phyloP scores from a whole-genome alignment of 768 basidiomycete genomes.

The Kondoa subrosea region DNA sequence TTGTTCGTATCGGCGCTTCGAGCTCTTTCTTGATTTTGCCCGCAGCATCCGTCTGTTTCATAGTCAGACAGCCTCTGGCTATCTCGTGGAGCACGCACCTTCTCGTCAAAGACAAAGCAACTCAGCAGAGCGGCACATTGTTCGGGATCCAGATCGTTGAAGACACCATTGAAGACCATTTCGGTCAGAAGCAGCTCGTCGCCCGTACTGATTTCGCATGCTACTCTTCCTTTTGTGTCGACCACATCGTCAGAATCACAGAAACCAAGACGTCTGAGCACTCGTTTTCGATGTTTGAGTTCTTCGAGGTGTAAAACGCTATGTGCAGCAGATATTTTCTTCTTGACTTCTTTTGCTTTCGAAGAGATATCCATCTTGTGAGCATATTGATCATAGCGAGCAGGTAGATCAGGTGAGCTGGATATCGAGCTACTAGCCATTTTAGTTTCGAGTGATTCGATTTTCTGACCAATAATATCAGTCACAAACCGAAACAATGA shows the following conservation, averaged over 20 bases:
- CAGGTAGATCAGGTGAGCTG: constrained; percentile 57
- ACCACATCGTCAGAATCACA: constrained; percentile 78
- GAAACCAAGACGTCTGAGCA: constrained; percentile 78
- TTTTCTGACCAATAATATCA: constrained; percentile 48
- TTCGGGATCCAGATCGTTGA: constrained; percentile 75
- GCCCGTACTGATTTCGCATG: constrained; percentile 94
- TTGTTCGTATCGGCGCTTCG: constrained; percentile 71
- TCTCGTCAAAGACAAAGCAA: constrained; percentile 95
- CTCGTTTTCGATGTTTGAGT: constrained; percentile 84
- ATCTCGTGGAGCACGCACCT: constrained; percentile 40
- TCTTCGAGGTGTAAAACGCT: constrained; percentile 92
- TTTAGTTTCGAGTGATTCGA: constrained; percentile 69
- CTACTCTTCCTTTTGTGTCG: constrained; percentile 93
- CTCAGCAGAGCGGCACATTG: constrained; percentile 86
- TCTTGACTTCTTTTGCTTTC: constrained; percentile 59
- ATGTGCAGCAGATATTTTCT: constrained; percentile 71
- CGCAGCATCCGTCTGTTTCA: constrained; percentile 56
- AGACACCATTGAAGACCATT: constrained; percentile 89
- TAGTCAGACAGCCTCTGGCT: not conserved
- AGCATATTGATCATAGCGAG: constrained; percentile 62
- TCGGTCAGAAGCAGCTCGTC: constrained; percentile 93
- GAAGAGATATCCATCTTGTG: constrained; percentile 55
- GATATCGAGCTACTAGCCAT: constrained; percentile 65
- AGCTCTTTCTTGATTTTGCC: constrained; percentile 84
- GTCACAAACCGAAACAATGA: not conserved